Evolutionary conservation across 2,329 filamentous ascomycete genomes (phyloP), one percentile per base, ranked within the genome.

Genomic region (Aureobasidium musti): DNA sequence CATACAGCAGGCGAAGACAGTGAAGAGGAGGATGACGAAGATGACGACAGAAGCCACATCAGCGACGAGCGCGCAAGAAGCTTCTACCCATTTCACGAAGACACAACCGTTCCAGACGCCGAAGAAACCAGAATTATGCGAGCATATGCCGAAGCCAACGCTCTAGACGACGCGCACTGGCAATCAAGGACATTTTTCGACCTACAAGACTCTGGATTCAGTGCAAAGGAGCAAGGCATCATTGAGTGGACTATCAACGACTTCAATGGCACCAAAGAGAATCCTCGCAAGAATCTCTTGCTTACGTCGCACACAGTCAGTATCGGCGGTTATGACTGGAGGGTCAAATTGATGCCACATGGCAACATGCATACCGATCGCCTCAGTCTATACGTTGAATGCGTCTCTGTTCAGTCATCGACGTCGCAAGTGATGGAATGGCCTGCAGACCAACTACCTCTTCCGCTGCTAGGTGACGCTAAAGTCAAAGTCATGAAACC

Each of bases 291-390:
- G 49, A 81, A 83, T 43, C 79, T 82, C 47, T 78, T 88, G 69
- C 86, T 88, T 82, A 82, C 82, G 35, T 88, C 86, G 6, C 83
- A 81, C 0, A 73, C 81, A 6, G 82, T 85, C 13, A 81, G 76
- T 30, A 78, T 88, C 66, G 86, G 84, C 23, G 86, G 84, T 23
- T 82, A 84, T 68, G 86, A 87, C 73, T 89, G 86, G 86, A 85
- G 83, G 65, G 84, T 89, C 77, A 88, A 88, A 74, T 85, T 88
- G 72, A 88, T 86, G 70, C 86, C 86, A 2, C 81, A 82, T 52
- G 86, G 86, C 23, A 87, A 88, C 71, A 82, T 84, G 69, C 82
- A 83, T 2, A 67, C 66, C 26, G 81, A 83, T 45, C 84, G 84
- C 37, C 73, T 88, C 63, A 87, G 85, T 69, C 79, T 87, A 28